A percentile compares a stretch with the other conserved stretches of the same genome.
These are phyloP conservation scores for Talaromyces sp. DNA, from an alignment of 2,329 filamentous ascomycete species.

Conservation along the genomic window DNA sequence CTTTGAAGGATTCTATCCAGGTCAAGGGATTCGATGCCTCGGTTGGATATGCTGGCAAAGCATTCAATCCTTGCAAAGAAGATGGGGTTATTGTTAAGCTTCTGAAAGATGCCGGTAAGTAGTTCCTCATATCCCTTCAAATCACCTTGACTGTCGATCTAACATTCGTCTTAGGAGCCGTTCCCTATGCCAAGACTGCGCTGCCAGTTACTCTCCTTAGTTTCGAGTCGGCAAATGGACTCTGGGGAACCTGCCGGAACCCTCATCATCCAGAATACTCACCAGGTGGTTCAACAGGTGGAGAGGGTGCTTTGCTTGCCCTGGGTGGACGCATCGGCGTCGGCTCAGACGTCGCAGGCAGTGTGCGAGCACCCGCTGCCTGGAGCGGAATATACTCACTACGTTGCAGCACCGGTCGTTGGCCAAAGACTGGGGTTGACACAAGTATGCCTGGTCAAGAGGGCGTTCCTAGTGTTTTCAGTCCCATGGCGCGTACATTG, in stretches of 20 bases:
- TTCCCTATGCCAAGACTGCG: conserved; percentile 92
- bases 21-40: conserved; percentile 78
- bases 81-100: conserved; percentile 72
- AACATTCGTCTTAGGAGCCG: conserved; percentile 51
- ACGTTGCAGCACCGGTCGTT: conserved; percentile 80
- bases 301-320: conserved; percentile 76
- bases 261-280: conserved; percentile 80
- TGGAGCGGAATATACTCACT: conserved; percentile 86
- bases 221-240: conserved; percentile 72
- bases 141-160: background rate
- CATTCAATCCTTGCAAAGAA: conserved; percentile 56
- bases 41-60: conserved; percentile 70
- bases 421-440: conserved; percentile 76
- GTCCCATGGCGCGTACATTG: conserved; percentile 83
- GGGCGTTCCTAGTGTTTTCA: conserved; percentile 81
- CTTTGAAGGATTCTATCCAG: conserved; percentile 70
- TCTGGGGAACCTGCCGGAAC: conserved; percentile 80
- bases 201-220: conserved; percentile 79
- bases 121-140: background rate
- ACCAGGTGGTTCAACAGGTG: conserved; percentile 82
- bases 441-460: conserved; percentile 93
- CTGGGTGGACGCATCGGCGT: conserved; percentile 80
- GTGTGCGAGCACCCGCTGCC: conserved; percentile 78
- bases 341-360: conserved; percentile 86
- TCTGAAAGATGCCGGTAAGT: conserved; percentile 68